A percentile compares a stretch with the other conserved stretches of the same genome.
Conservation (phyloP, 1,139 yeast genomes). For the Suhomyces bolitotheri region DNA sequence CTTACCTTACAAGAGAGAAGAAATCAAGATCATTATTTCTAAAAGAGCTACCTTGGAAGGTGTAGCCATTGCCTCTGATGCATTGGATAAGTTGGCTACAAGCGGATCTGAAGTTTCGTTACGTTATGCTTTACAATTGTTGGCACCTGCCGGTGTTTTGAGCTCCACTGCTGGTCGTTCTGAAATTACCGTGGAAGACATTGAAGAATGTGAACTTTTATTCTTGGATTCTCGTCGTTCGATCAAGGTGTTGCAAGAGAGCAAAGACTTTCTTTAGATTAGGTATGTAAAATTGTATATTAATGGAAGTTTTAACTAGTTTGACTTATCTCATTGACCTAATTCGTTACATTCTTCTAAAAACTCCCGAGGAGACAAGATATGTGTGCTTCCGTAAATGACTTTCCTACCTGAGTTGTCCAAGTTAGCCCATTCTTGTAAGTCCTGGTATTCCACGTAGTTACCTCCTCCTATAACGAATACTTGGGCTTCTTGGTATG, state of each 20-base stretch:
- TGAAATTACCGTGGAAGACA: conserved; percentile 68
- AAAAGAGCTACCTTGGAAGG: conserved; percentile 80
- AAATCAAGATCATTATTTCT: conserved; percentile 75
- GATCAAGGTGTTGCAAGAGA: conserved; percentile 67
- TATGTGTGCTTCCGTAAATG: conserved; percentile 84
- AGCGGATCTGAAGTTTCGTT: conserved; percentile 77
- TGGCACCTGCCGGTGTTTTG: conserved; percentile 87
- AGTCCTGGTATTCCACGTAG: conserved; percentile 87
- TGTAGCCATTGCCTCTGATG: conserved; percentile 61
- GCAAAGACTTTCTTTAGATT: conserved; percentile 48
- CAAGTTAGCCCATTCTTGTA: conserved; percentile 78
- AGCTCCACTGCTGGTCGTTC: conserved; percentile 71
- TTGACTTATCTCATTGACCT: conserved; percentile 36
- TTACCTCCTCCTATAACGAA: conserved; percentile 97
- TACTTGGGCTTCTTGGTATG: conserved; percentile 78
- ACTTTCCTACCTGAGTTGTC: conserved; percentile 48
- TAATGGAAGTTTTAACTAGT: conserved; percentile 3
- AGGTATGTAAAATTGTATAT: conserved; percentile 9
- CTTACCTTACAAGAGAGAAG: conserved; percentile 79
- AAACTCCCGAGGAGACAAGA: conserved; percentile 75
- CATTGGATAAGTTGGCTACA: conserved; percentile 68
- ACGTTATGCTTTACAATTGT: conserved; percentile 86
- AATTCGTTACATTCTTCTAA: conserved; percentile 67
- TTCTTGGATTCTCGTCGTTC: conserved; percentile 91
- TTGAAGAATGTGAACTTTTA: conserved; percentile 82